phyloP scores from a whole-genome alignment of 345 rosid species.

The Camelina sativa region DNA sequence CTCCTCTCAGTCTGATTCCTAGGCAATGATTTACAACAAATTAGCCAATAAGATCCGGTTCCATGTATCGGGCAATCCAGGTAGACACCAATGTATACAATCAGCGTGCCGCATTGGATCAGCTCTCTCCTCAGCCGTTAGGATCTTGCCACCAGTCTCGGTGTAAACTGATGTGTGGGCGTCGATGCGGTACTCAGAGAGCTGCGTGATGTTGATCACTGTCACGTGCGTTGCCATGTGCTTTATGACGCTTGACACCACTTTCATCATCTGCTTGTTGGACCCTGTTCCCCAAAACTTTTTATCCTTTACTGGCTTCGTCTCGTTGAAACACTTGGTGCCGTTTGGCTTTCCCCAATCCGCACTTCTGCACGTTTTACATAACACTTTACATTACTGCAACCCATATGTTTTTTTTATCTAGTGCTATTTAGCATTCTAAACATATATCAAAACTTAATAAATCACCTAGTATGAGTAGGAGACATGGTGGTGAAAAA shows the following conservation, averaged over 20 bases:
- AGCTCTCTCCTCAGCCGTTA: conserved; percentile 67
- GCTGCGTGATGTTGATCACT: conserved; percentile 76
- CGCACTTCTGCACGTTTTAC: conserved; percentile 53
- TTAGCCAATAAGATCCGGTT: conserved; percentile 75
- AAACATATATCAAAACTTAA: too few relatives aligned
- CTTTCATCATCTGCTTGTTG: conserved; percentile 76
- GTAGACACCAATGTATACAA: conserved; percentile 98
- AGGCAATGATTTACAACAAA: conserved; percentile 50
- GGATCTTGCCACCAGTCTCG: conserved; percentile 69
- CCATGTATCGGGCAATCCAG: conserved; percentile 93
- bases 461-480: conserved; percentile 74
- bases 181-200: conserved; percentile 84
- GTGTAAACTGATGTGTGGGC: conserved; percentile 82
- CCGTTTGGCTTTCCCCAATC: conserved; percentile 77
- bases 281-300: conserved; percentile 63
- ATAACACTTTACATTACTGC: conserved; percentile 3
- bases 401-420: too few relatives aligned
- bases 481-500: conserved; percentile 95
- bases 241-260: conserved; percentile 50
- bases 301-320: conserved; percentile 71
- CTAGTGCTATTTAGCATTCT: too few relatives aligned
- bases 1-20: conserved; percentile 17
- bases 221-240: conserved; percentile 81
- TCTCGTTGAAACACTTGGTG: conserved; percentile 83
- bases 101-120: conserved; percentile 76